Evolutionary conservation across 257 asterid species (phyloP), one percentile per base, ranked within the genome.

Genomic region (Scutellaria baicalensis): DNA sequence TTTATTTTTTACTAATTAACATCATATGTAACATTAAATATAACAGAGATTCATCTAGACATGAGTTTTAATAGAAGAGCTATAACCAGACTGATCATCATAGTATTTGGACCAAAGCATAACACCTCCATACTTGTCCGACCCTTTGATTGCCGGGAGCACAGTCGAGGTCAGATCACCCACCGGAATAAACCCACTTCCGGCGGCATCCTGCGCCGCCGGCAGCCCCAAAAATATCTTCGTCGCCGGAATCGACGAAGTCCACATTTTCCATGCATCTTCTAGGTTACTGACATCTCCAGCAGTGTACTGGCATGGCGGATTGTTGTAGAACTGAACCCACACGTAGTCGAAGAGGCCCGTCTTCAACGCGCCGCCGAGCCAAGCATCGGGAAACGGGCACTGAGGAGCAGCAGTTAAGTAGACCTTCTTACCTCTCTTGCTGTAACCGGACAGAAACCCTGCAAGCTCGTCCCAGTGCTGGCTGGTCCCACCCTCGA

Each of bases 61-160:
- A 72, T 79, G 69, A 75, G 38, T 77, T 70, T 79, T 86, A 16
- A 86, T 86, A 10, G 84, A 59, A 75, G 83, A 78, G 71, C 89
- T 86, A 43, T 88, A 86, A n/a, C 84, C 84, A 79, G 78, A 75
- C 52, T 83, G 66, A 68, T 80, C 84, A 68, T 83, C 88, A 69
- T 81, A 81, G 74, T 81, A 84, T 62, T 79, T 88, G 49, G 88
- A 80, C 88, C 90, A 84, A 0, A 88, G 79, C 95, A 86, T 88
- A 1, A 82, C 86, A 8, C 93, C 89, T 63, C 93, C 93, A 78
- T 82, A 88, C 76, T 80, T 84, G 5, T 55, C 16, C 13, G 87
- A 82, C 0, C 86, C 85, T 76, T 83, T 83, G 43, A 82, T 74
- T 4, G 77, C 84, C 2, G 92, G 96, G 51, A 86, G 86, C 16